Conservation (phyloP, 495 filamentous ascomycete species). For the Aspergillus leporis region DNA sequence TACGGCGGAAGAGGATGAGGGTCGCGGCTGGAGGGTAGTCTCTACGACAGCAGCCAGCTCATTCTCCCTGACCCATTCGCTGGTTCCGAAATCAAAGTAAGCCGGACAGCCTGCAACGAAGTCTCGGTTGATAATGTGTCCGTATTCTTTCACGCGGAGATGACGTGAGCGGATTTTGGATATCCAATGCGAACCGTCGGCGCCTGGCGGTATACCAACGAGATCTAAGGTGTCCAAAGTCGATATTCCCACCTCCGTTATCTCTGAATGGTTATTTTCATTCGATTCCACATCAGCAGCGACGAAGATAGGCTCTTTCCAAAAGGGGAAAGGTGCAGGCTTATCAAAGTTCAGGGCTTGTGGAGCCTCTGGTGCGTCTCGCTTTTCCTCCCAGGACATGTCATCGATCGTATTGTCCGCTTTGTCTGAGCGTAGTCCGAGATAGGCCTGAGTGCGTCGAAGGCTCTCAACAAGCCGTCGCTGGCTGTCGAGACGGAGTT, state of each 20-base stretch:
- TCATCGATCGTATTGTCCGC: constrained; percentile 13
- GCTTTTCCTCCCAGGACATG: constrained; percentile 25
- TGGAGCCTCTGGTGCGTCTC: constrained; percentile 13
- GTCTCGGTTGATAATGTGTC: constrained; percentile 58
- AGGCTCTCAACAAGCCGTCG: constrained; percentile 48
- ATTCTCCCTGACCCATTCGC: constrained; percentile 42
- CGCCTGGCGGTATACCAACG: constrained; percentile 54
- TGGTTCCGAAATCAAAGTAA: constrained; percentile 71
- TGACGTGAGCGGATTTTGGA: constrained; percentile 66
- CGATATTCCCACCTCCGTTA: constrained; percentile 88
- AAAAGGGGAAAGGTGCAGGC: constrained; percentile 47
- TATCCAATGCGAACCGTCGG: constrained; percentile 62
- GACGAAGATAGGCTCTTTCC: constrained; percentile 66
- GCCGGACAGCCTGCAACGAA: constrained; percentile 72
- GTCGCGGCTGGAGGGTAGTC: constrained; percentile 42
- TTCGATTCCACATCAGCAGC: constrained; percentile 81
- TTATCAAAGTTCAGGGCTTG: constrained; percentile 31
- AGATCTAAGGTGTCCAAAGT: constrained; percentile 72
- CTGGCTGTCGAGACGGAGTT: constrained; percentile 47
- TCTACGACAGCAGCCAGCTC: constrained; percentile 45
- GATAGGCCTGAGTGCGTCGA: constrained; percentile 66
- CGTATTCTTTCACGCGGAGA: constrained; percentile 71
- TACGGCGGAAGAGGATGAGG: constrained; percentile 34
- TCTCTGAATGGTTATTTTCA: constrained; percentile 57
- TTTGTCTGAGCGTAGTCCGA: constrained; percentile 55